A percentile compares a stretch with the other conserved stretches of the same genome.
Conservation (phyloP, 2,329 filamentous ascomycete genomes). For the Xylaria multiplex region DNA sequence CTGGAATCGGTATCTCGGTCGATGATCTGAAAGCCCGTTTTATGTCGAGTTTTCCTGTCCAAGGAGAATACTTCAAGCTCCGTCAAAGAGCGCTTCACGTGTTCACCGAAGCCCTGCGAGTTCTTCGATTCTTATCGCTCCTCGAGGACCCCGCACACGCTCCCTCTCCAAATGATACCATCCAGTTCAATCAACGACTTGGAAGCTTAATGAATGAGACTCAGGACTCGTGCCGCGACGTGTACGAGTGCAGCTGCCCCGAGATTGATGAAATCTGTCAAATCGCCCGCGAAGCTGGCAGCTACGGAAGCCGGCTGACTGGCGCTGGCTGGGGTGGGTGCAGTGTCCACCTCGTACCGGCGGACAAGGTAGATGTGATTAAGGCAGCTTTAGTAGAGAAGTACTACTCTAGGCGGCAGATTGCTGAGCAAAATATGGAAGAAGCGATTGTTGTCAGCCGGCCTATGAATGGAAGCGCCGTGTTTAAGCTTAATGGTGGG, state of each 20-base stretch:
- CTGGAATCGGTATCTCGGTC: slow-evolving; percentile 74
- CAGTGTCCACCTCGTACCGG: slow-evolving; percentile 90
- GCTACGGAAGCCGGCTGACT: slow-evolving; percentile 86
- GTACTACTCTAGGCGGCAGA: slow-evolving; percentile 78
- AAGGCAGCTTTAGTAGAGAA: slow-evolving; percentile 79
- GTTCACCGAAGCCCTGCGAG: slow-evolving; percentile 86
- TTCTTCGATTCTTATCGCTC: slow-evolving; percentile 82
- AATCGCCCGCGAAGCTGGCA: slow-evolving; percentile 80
- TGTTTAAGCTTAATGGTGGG: slow-evolving; percentile 54
- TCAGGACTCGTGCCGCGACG: slow-evolving; percentile 84
- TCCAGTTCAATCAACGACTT: slow-evolving; percentile 71
- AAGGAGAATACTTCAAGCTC: slow-evolving; percentile 87
- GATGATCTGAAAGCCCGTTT: slow-evolving; percentile 79
- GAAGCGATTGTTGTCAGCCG: slow-evolving; percentile 89
- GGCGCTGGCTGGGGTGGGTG: slow-evolving; percentile 98
- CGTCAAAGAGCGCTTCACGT: slow-evolving; percentile 90
- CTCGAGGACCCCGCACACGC: slow-evolving; percentile 66
- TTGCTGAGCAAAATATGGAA: slow-evolving; percentile 76
- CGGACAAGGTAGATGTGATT: slow-evolving; percentile 80
- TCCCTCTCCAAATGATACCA: slow-evolving; percentile 62
- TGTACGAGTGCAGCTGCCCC: slow-evolving; percentile 91
- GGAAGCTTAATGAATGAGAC: slow-evolving; percentile 89
- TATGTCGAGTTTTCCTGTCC: slow-evolving; percentile 88
- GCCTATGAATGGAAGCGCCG: slow-evolving; percentile 78
- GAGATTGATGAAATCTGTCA: slow-evolving; percentile 91